These are phyloP conservation scores for Brassica balearica DNA, from an alignment of 441 rosid species.

Conservation along the genomic window DNA sequence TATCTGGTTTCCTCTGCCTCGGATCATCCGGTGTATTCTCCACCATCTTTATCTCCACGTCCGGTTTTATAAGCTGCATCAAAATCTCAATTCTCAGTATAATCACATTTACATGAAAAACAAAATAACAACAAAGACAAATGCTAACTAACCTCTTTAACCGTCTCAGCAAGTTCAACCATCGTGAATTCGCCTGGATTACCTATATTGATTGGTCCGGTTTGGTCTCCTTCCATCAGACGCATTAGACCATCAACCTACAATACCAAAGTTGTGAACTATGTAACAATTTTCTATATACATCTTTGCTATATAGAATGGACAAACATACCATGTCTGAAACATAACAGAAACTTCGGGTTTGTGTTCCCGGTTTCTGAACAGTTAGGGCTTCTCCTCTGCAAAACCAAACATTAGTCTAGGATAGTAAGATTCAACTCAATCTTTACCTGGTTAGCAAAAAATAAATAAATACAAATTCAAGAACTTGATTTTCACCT, in stretches of 20 bases:
- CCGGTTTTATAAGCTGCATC: slow-evolving; percentile 79
- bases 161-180: slow-evolving; percentile 92
- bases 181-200: slow-evolving; percentile 99
- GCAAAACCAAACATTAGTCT: slow-evolving; percentile 26
- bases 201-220: slow-evolving; percentile 94
- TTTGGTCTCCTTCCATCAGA: slow-evolving; percentile 94
- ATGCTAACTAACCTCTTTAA: slow-evolving; percentile 76
- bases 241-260: slow-evolving; percentile 96
- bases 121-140: neutral
- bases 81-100: neutral
- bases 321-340: slow-evolving; percentile 83
- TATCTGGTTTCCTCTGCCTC: slow-evolving; percentile 88
- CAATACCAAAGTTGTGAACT: slow-evolving; percentile 10
- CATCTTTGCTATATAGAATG: slow-evolving; percentile 4
- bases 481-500: slow-evolving; percentile 54
- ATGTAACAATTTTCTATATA: too few relatives aligned
- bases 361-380: slow-evolving; percentile 94
- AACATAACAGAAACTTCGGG: slow-evolving; percentile 97
- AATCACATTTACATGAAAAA: neutral
- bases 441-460: neutral
- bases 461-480: neutral
- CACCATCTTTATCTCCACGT: slow-evolving; percentile 72
- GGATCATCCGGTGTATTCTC: slow-evolving; percentile 99
- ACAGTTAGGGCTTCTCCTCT: slow-evolving; percentile 91
- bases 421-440: neutral